Evolutionary conservation across 768 basidiomycete genomes (phyloP).

Genomic region (Lactarius psammicola): DNA sequence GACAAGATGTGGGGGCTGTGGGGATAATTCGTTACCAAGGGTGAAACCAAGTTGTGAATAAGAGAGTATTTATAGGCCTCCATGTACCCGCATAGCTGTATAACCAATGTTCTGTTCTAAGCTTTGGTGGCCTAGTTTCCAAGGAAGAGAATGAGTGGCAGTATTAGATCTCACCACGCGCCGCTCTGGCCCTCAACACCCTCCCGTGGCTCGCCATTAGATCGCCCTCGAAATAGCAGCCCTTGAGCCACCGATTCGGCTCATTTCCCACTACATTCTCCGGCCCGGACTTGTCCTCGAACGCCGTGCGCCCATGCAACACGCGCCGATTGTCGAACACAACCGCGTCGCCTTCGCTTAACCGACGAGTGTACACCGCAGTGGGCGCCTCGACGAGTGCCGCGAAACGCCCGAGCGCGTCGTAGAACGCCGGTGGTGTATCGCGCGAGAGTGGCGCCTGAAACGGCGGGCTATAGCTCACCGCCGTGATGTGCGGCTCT

Average conservation of each 20-base stretch:
- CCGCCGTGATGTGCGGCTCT: conserved; percentile 47
- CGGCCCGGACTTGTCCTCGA: conserved; percentile 40
- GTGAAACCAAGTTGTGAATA: background rate
- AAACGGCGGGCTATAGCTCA: conserved; percentile 96
- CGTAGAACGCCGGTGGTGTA: conserved; percentile 57
- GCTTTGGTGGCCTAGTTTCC: background rate
- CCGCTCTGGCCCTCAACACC: conserved; percentile 39
- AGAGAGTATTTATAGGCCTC: background rate
- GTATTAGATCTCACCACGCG: conserved; percentile 15
- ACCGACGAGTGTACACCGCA: conserved; percentile 58
- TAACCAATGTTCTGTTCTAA: background rate
- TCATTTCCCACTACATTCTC: conserved; percentile 38
- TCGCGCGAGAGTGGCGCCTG: conserved; percentile 70
- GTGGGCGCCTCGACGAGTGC: conserved; percentile 50
- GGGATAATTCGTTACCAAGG: conserved; percentile 30
- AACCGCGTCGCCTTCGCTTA: conserved; percentile 82
- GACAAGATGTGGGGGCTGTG: conserved; percentile 35
- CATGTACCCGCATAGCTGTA: background rate
- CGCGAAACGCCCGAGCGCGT: conserved; percentile 62
- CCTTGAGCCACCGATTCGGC: conserved; percentile 85
- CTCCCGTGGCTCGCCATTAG: conserved; percentile 59
- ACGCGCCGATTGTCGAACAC: conserved; percentile 91
- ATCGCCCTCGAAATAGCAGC: conserved; percentile 76
- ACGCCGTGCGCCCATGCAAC: conserved; percentile 83
- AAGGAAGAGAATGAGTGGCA: background rate